phyloP scores from a whole-genome alignment of 768 basidiomycete species.

The Scleroderma citrinum region DNA sequence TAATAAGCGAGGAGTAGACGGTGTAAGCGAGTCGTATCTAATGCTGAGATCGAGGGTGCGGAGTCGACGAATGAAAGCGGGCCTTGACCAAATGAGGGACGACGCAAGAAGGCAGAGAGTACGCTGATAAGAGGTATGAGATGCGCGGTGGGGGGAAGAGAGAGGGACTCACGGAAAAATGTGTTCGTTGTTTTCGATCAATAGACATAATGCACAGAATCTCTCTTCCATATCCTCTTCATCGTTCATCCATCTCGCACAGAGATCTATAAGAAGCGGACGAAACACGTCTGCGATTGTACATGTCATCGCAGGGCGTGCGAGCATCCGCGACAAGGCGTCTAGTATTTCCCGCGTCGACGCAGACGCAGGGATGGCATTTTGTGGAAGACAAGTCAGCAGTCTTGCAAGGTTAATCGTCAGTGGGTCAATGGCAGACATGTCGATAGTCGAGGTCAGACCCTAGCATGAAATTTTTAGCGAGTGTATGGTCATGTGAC shows the following conservation, averaged over 20 bases:
- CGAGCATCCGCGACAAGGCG: slow-evolving; percentile 54
- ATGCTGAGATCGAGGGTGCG: slow-evolving; percentile 20
- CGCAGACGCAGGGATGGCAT: slow-evolving; percentile 25
- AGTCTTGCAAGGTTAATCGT: slow-evolving; percentile 49
- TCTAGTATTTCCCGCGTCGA: slow-evolving; percentile 42
- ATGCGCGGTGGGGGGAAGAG: not conserved
- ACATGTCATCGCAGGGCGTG: slow-evolving; percentile 56
- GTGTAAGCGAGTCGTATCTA: slow-evolving; percentile 51
- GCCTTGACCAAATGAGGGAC: slow-evolving; percentile 41
- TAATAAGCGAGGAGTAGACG: slow-evolving; percentile 73
- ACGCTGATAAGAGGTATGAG: slow-evolving; percentile 36
- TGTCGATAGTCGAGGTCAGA: no score
- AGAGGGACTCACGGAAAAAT: slow-evolving; percentile 55
- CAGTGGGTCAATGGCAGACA: slow-evolving; percentile 46
- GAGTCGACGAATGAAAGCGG: slow-evolving; percentile 45
- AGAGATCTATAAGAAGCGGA: slow-evolving; percentile 75
- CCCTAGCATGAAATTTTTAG: no score
- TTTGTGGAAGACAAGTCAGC: slow-evolving; percentile 23
- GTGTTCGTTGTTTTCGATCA: slow-evolving; percentile 66
- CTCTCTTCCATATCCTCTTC: slow-evolving; percentile 43
- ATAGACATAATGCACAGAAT: slow-evolving; percentile 52
- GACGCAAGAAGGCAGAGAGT: slow-evolving; percentile 44
- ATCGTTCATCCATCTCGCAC: slow-evolving; percentile 73
- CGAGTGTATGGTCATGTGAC: not conserved
- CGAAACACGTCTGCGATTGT: slow-evolving; percentile 61